A percentile compares a stretch with the other conserved stretches of the same genome.
These are phyloP conservation scores for Talaromyces sp. DNA, from an alignment of 2,329 filamentous ascomycete species.

Conservation along the genomic window DNA sequence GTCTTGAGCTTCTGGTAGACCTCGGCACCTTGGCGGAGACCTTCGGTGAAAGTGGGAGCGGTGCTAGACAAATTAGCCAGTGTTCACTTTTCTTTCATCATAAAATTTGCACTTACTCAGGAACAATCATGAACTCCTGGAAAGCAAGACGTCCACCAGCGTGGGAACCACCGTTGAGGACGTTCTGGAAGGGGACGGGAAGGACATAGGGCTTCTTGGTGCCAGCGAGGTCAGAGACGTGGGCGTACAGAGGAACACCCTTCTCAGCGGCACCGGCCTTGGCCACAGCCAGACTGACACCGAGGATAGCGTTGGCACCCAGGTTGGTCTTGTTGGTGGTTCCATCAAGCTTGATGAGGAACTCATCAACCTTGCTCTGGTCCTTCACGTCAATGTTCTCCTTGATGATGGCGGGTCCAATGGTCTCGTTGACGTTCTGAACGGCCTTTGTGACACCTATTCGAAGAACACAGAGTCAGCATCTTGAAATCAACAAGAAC, in stretches of 20 bases:
- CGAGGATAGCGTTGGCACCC: constrained; percentile 83
- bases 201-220: constrained; percentile 91
- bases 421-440: constrained; percentile 75
- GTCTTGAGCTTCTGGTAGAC: constrained; percentile 97
- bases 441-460: constrained; percentile 71
- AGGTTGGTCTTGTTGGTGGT: constrained; percentile 82
- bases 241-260: constrained; percentile 79
- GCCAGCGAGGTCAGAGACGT: constrained; percentile 80
- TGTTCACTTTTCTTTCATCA: constrained; percentile 6
- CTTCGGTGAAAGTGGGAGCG: constrained; percentile 89
- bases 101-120: constrained; percentile 54
- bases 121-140: constrained; percentile 96
- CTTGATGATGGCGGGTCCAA: constrained; percentile 77
- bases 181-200: constrained; percentile 89
- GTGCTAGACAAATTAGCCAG: constrained; percentile 44
- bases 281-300: constrained; percentile 76
- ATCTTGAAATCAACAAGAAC: background rate
- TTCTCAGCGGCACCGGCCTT: constrained; percentile 89
- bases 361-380: constrained; percentile 76
- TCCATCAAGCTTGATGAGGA: constrained; percentile 80
- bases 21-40: constrained; percentile 91
- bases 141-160: constrained; percentile 92
- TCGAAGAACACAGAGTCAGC: background rate
- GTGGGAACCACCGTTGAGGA: constrained; percentile 91
- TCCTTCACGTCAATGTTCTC: constrained; percentile 79